Conservation (phyloP, 1,284 basidiomycete genomes). For the Ceratobasidium sp. region DNA sequence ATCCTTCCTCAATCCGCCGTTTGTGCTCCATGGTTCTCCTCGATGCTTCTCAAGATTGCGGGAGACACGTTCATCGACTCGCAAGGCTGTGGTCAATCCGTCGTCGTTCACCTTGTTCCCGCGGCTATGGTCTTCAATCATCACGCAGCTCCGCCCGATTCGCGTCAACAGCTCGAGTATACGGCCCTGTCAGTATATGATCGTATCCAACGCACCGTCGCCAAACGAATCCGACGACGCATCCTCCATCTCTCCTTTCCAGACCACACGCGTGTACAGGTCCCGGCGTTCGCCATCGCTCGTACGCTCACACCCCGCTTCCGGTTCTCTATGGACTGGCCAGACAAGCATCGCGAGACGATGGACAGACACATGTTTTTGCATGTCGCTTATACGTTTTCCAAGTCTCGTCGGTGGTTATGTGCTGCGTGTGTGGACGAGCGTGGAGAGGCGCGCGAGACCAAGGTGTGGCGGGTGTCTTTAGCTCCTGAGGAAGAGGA, state of each 20-base stretch:
- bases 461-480: conserved; percentile 67
- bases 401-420: conserved; percentile 77
- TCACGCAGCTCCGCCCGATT: conserved; percentile 60
- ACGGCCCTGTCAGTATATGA: conserved; percentile 75
- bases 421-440: conserved; percentile 81
- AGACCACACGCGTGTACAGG: conserved; percentile 67
- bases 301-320: conserved; percentile 62
- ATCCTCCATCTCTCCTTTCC: conserved; percentile 61
- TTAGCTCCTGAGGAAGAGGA: conserved; percentile 55
- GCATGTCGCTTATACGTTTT: conserved; percentile 79
- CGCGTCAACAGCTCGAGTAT: conserved; percentile 61
- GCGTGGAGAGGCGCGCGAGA: conserved; percentile 76
- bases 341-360: conserved; percentile 70
- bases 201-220: conserved; percentile 71
- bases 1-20: conserved; percentile 70
- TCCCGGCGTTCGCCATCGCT: conserved; percentile 74
- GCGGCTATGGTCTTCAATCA: conserved; percentile 67
- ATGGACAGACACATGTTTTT: conserved; percentile 76
- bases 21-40: conserved; percentile 51
- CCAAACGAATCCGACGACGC: conserved; percentile 69
- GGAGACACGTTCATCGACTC: neutral
- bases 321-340: conserved; percentile 63
- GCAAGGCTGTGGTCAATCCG: conserved; percentile 52
- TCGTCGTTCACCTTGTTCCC: conserved; percentile 61
- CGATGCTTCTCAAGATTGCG: conserved; percentile 13